Evolutionary conservation across 169 alveolate species (phyloP).

Genomic region (Hepatocystis sp.): DNA sequence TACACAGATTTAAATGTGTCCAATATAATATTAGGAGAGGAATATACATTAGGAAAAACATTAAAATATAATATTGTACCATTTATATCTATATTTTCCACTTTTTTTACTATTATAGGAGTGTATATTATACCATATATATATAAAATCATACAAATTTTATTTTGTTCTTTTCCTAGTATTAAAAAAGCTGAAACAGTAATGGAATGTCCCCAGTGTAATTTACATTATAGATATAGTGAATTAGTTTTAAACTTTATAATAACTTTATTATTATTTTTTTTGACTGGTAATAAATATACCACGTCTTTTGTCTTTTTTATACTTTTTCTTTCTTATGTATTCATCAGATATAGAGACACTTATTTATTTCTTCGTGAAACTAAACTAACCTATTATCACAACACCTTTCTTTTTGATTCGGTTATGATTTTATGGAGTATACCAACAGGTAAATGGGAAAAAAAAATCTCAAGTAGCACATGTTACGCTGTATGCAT

Average conservation of each 20-base stretch:
- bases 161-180: neutral
- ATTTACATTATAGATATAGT: slow-evolving; percentile 46
- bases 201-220: slow-evolving; percentile 31
- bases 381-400: slow-evolving; percentile 24
- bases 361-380: slow-evolving; percentile 29
- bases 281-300: slow-evolving; percentile 15
- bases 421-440: slow-evolving; percentile 25
- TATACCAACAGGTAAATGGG: slow-evolving; percentile 46
- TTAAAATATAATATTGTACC: slow-evolving; percentile 37
- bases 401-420: slow-evolving; percentile 27
- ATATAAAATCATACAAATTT: slow-evolving; percentile 8
- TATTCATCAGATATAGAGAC: slow-evolving; percentile 33
- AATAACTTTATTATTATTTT: slow-evolving; percentile 15
- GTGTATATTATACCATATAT: slow-evolving; percentile 20
- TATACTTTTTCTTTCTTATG: slow-evolving; percentile 14
- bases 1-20: slow-evolving; percentile 2
- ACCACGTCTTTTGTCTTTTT: slow-evolving; percentile 23
- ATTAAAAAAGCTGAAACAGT: slow-evolving; percentile 23
- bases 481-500: too few species aligned
- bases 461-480: too few species aligned
- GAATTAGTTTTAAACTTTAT: slow-evolving; percentile 27
- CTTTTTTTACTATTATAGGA: slow-evolving; percentile 24
- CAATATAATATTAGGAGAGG: slow-evolving; percentile 27
- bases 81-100: slow-evolving; percentile 20
- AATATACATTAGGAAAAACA: slow-evolving; percentile 26